A percentile compares a stretch with the other conserved stretches of the same genome.
Conservation (phyloP, 306 rosid species). For the Myrica gale region DNA sequence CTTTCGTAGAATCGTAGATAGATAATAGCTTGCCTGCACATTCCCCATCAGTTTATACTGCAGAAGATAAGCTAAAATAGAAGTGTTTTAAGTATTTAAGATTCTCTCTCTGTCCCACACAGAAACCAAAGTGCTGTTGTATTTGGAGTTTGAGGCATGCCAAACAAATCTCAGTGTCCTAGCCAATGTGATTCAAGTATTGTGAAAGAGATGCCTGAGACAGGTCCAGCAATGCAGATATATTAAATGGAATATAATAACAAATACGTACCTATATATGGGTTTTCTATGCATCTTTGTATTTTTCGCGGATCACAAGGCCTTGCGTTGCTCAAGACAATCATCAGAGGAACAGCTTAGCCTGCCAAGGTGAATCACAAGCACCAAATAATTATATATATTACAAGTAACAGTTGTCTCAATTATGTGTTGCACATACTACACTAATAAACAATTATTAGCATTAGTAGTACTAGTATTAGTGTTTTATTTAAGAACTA, state of each 20-base stretch:
- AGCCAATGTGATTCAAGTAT: constrained; percentile 81
- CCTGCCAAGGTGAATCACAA: constrained; percentile 65
- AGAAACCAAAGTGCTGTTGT: constrained; percentile 59
- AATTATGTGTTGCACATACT: constrained; percentile 29
- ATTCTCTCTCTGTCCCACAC: constrained; percentile 51
- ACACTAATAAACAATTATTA: constrained; percentile 16
- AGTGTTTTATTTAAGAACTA: background rate
- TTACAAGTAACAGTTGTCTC: constrained; percentile 31
- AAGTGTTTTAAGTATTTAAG: constrained; percentile 47
- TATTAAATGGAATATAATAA: constrained; percentile 38
- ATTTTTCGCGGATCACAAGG: constrained; percentile 60
- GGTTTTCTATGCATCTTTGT: background rate
- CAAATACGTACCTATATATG: constrained; percentile 15
- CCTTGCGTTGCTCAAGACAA: constrained; percentile 49
- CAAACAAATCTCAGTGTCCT: constrained; percentile 80
- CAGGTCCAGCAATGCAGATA: constrained; percentile 62
- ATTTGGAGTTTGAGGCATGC: constrained; percentile 72
- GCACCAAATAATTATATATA: constrained; percentile 55
- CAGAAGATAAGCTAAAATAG: constrained; percentile 25
- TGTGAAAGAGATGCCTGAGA: constrained; percentile 82
- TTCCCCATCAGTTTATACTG: constrained; percentile 67
- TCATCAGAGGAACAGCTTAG: constrained; percentile 63
- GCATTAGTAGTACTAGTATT: background rate
- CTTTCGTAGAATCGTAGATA: constrained; percentile 38
- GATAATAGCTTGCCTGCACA: constrained; percentile 47